phyloP scores from a whole-genome alignment of 371 early-diverging fungal species.

The Mortierella sp. region DNA sequence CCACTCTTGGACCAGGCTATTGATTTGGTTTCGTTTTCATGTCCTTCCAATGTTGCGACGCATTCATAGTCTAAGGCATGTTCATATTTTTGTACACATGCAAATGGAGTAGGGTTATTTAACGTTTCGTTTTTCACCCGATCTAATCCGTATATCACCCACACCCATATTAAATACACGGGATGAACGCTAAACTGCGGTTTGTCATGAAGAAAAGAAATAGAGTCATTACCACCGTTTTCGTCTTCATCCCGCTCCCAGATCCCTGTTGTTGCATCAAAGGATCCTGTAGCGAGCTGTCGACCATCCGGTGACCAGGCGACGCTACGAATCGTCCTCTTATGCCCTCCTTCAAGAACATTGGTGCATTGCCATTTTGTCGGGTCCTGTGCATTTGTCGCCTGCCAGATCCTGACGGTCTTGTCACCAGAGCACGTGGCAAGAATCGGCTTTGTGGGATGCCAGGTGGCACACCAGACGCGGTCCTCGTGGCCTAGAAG shows the following conservation, averaged over 20 bases:
- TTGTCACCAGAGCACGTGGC: conserved; percentile 91
- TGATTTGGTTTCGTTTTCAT: conserved; percentile 97
- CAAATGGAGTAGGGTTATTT: not conserved
- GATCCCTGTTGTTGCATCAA: conserved; percentile 93
- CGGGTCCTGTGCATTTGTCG: conserved; percentile 51
- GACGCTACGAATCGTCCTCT: conserved; percentile 90
- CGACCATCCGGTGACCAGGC: conserved; percentile 85
- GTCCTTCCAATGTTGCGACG: conserved; percentile 95
- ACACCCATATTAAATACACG: not conserved
- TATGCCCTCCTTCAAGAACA: conserved; percentile 87
- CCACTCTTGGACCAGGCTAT: conserved; percentile 91
- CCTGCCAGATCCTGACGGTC: conserved; percentile 87
- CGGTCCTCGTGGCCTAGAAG: conserved; percentile 85
- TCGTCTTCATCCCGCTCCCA: conserved; percentile 78
- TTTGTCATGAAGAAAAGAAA: not conserved
- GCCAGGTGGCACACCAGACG: conserved; percentile 95
- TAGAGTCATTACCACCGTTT: conserved; percentile 50
- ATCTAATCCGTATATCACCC: conserved; percentile 12
- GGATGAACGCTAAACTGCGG: too few relatives aligned
- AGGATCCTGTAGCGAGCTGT: conserved; percentile 90
- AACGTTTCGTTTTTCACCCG: conserved; percentile 13
- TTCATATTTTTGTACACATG: too few relatives aligned
- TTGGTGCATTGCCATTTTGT: conserved; percentile 81
- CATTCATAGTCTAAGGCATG: conserved; percentile 86
- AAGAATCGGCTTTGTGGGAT: conserved; percentile 76